Evolutionary conservation across 2,329 filamentous ascomycete genomes (phyloP).

Genomic region (Scopulariopsis brevicaulis): DNA sequence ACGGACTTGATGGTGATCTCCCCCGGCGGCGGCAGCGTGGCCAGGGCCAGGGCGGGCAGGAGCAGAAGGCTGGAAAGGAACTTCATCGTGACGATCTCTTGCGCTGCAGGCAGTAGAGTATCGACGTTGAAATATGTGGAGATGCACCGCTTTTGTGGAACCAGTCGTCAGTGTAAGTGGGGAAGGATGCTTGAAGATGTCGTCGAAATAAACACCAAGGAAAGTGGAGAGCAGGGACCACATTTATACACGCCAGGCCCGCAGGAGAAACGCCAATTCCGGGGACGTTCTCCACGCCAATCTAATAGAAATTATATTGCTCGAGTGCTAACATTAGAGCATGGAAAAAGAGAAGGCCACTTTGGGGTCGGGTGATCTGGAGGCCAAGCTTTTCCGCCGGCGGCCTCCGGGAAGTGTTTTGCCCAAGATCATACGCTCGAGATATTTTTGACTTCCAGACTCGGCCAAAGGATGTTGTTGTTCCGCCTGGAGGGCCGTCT

Average conservation of each 20-base stretch:
- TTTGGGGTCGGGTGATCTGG: too few relatives aligned
- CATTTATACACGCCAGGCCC: neutral
- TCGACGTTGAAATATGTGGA: neutral
- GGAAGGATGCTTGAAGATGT: neutral
- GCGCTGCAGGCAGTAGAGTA: neutral
- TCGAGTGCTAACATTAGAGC: too few relatives aligned
- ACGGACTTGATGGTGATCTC: slow-evolving; percentile 5
- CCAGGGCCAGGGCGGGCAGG: slow-evolving; percentile 4
- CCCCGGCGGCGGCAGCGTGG: slow-evolving; percentile 2
- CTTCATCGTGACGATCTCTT: neutral
- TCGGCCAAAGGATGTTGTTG: too few relatives aligned
- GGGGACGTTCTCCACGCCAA: neutral
- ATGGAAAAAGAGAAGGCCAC: too few relatives aligned
- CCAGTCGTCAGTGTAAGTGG: too few relatives aligned
- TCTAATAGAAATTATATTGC: neutral
- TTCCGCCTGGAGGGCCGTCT: too few relatives aligned
- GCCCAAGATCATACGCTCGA: too few relatives aligned
- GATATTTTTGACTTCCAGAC: too few relatives aligned
- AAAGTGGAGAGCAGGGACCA: neutral
- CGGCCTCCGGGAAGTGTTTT: too few relatives aligned
- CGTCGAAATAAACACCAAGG: neutral
- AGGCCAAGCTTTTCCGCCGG: too few relatives aligned
- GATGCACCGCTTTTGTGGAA: neutral
- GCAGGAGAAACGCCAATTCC: neutral
- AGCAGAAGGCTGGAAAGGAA: neutral